Evolutionary conservation across 1,139 yeast genomes (phyloP), one percentile per base, ranked within the genome.

Genomic region (Kluyveromyces marxianus): DNA sequence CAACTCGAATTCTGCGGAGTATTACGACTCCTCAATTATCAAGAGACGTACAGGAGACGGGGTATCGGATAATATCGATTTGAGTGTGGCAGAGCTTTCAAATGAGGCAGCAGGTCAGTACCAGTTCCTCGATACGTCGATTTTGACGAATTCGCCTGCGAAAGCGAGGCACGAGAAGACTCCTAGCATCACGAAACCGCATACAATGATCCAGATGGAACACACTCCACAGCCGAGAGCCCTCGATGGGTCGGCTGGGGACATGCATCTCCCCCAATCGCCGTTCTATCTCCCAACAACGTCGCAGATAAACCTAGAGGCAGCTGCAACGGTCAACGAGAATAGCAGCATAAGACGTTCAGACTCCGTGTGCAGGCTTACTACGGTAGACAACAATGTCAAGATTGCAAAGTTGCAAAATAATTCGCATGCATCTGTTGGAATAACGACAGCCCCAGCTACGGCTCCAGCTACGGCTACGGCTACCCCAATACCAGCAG

Each of bases 1-100:
- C 36, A 59, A 59, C 42, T 65, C 69, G 1, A 57, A 54, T 44
- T 58, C 68, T 3, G 53, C 55, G 44, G 56, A 54, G 26, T 51
- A 49, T 43, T 42, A 45, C 21, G 55, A 56, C 27, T 39, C 54
- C 3, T 48, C 47, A 4, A 39, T 44, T 35, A 42, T 51, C 21
- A 65, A 64, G 48, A 58, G 62, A 50, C 57, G 61, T 47, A 42
- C 52, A 42, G 53, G 53, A 47, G 34, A 47, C 21, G 10, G 34
- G 38, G 10, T 25, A 32, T 30, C 27, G 40, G 45, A 37, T 14
- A 29, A 29, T 35, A 25, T 44, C 30, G 42, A 44, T 32, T 10
- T 44, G 33, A 28, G 24, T 30, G 37, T 37, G 14, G 31, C 37
- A 7, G 39, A 27, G 35, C 25, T 42, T 35, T 30, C 39, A 28